A percentile compares a stretch with the other conserved stretches of the same genome.
Conservation (phyloP, 768 basidiomycete species). For the Hypholoma sublateritium region DNA sequence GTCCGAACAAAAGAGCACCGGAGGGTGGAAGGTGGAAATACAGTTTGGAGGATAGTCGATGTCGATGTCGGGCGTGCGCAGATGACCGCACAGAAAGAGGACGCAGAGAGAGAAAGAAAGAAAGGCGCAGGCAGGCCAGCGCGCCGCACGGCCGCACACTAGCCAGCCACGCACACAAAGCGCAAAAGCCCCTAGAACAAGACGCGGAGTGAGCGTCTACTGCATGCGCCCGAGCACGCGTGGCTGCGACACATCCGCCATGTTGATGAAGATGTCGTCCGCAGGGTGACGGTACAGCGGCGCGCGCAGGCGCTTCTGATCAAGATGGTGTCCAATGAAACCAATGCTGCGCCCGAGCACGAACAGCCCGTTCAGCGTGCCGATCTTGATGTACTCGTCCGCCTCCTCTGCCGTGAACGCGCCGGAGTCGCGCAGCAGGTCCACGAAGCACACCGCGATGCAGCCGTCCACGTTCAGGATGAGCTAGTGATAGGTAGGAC, state of each 20-base stretch:
- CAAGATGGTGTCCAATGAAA: constrained; percentile 94
- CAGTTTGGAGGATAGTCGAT: too few relatives aligned
- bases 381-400: constrained; percentile 97
- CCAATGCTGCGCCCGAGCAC: constrained; percentile 97
- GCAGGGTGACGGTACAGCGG: constrained; percentile 94
- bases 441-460: constrained; percentile 95
- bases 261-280: constrained; percentile 95
- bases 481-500: constrained; percentile 46
- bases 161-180: too few relatives aligned
- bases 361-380: constrained; percentile 94
- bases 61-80: too few relatives aligned
- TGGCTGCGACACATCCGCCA: constrained; percentile 82
- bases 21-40: too few relatives aligned
- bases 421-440: constrained; percentile 87
- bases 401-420: constrained; percentile 96
- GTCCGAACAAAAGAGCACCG: too few relatives aligned
- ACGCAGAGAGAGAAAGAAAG: too few relatives aligned
- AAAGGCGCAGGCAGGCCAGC: too few relatives aligned
- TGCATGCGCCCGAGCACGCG: constrained; percentile 66
- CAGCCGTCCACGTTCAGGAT: constrained; percentile 97
- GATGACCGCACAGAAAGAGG: too few relatives aligned
- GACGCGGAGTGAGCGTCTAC: too few relatives aligned
- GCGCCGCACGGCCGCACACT: too few relatives aligned
- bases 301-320: constrained; percentile 93
- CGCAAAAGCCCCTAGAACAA: too few relatives aligned